Evolutionary conservation across 345 rosid genomes (phyloP).

Genomic region (Chamaenerion angustifolium): DNA sequence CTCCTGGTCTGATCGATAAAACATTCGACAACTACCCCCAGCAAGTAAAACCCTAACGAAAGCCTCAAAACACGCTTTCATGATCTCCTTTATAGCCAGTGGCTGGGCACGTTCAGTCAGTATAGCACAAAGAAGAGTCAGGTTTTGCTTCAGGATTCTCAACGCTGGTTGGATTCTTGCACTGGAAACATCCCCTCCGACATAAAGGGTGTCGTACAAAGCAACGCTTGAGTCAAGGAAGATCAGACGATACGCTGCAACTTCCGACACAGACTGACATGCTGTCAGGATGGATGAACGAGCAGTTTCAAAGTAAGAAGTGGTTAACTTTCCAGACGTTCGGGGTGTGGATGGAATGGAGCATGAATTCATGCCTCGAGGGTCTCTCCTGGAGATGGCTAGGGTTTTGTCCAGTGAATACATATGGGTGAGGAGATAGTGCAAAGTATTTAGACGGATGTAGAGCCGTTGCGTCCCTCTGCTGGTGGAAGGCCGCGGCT

Average conservation of each 20-base stretch:
- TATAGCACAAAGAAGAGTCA: slow-evolving; percentile 55
- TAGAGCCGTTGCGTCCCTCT: slow-evolving; percentile 86
- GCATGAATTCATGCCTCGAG: background rate
- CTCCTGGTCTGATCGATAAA: slow-evolving; percentile 37
- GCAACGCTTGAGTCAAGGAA: slow-evolving; percentile 64
- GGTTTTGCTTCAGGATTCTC: slow-evolving; percentile 56
- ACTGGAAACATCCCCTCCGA: slow-evolving; percentile 41
- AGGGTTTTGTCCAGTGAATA: slow-evolving; percentile 59
- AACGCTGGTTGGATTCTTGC: slow-evolving; percentile 50
- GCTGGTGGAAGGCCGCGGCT: slow-evolving; percentile 67
- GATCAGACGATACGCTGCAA: slow-evolving; percentile 67
- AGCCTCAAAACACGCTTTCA: slow-evolving; percentile 70
- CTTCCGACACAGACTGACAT: slow-evolving; percentile 76
- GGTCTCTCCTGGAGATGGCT: slow-evolving; percentile 22
- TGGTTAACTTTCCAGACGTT: slow-evolving; percentile 3
- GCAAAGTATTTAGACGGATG: slow-evolving; percentile 75
- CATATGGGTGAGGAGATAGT: slow-evolving; percentile 53
- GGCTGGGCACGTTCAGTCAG: slow-evolving; percentile 63
- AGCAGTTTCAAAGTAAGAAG: slow-evolving; percentile 48
- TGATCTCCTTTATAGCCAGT: slow-evolving; percentile 59
- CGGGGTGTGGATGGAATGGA: background rate
- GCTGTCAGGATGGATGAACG: slow-evolving; percentile 53
- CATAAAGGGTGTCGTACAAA: slow-evolving; percentile 58
- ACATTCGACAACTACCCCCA: slow-evolving; percentile 47
- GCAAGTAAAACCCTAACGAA: slow-evolving; percentile 81